These are phyloP conservation scores for Ogataea ganodermae DNA, from an alignment of 805 yeast genomes.

Conservation along the genomic window DNA sequence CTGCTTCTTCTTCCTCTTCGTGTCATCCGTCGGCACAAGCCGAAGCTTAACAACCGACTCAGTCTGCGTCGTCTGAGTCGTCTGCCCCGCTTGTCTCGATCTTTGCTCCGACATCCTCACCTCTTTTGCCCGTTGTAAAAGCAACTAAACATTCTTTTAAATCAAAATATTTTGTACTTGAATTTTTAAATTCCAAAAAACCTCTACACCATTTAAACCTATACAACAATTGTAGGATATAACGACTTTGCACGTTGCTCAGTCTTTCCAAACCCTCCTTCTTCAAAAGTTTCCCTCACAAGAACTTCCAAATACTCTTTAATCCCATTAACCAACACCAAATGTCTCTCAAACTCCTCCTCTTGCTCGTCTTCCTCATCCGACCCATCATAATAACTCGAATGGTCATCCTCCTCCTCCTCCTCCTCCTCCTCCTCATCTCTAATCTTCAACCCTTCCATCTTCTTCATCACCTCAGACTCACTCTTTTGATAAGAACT, in stretches of 20 bases:
- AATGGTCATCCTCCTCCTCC: constrained; percentile 23
- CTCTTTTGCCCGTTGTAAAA: neutral
- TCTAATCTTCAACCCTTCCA: constrained; percentile 19
- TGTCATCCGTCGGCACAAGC: constrained; percentile 21
- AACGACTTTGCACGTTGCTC: constrained; percentile 11
- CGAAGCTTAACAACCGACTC: constrained; percentile 25
- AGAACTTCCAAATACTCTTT: constrained; percentile 19
- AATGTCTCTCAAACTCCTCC: constrained; percentile 23
- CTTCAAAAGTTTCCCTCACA: constrained; percentile 2
- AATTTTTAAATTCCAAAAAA: too few relatives aligned
- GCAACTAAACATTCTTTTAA: neutral
- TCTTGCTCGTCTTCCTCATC: constrained; percentile 26
- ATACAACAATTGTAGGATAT: constrained; percentile 24
- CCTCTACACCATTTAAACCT: neutral
- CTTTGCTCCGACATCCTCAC: neutral
- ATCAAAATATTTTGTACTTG: neutral
- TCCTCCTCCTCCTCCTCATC: constrained; percentile 13
- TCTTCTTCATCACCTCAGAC: constrained; percentile 15
- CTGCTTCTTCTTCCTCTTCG: constrained; percentile 16
- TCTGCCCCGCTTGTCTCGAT: neutral
- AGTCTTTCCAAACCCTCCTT: neutral
- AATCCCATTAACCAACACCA: constrained; percentile 18
- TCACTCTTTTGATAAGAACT: constrained; percentile 39
- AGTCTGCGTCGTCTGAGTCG: constrained; percentile 1
- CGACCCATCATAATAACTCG: constrained; percentile 24